Percentiles rank a stretch among this genome's conserved stretches.
Conservation (phyloP, 768 basidiomycete species). For the Tulasnella sp. region DNA sequence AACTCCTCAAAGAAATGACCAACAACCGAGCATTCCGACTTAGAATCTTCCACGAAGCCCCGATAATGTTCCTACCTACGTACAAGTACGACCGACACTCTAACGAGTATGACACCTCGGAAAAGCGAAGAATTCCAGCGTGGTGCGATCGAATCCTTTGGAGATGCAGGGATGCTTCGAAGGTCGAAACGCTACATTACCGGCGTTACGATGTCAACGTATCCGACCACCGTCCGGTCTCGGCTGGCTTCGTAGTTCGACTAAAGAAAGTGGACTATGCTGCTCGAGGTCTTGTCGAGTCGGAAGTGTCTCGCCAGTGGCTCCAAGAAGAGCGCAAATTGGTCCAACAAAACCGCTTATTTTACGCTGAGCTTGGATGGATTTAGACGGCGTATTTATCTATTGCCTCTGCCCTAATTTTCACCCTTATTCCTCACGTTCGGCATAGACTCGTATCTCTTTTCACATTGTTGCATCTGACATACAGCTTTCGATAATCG, state of each 20-base stretch:
- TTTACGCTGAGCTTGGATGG: neutral
- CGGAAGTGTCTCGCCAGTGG: neutral
- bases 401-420: neutral
- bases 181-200: constrained; percentile 70
- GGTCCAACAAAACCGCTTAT: neutral
- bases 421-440: neutral
- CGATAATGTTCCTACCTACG: constrained; percentile 79
- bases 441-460: constrained; percentile 1
- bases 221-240: constrained; percentile 88
- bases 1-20: constrained; percentile 84
- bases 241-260: constrained; percentile 67
- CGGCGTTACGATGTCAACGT: constrained; percentile 79
- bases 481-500: constrained; percentile 4
- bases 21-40: constrained; percentile 84
- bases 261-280: constrained; percentile 59
- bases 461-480: constrained; percentile 1
- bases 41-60: constrained; percentile 73
- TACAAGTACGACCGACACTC: constrained; percentile 91
- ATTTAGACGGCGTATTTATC: constrained; percentile 1
- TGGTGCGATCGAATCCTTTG: constrained; percentile 97
- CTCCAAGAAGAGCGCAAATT: neutral
- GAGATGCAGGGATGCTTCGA: constrained; percentile 49
- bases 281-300: neutral
- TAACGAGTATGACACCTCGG: constrained; percentile 77
- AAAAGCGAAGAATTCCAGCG: constrained; percentile 84